Evolutionary conservation across 768 basidiomycete species (phyloP), one percentile per base, ranked within the genome.

Genomic region (Xanthoconium purpureum): DNA sequence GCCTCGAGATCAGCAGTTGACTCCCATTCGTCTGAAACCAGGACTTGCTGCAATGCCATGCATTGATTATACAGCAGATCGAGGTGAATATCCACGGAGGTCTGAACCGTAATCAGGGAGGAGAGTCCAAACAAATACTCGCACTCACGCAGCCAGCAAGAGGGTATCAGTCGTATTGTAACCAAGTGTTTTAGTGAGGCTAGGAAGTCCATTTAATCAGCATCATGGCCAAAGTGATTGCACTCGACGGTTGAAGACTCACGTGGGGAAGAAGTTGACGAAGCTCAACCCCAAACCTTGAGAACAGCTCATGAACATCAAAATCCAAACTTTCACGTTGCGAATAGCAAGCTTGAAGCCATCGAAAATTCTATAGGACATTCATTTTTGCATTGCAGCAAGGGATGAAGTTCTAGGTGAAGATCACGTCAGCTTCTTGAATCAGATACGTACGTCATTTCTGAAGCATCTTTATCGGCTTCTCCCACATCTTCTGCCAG

Each of bases 51-150:
- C 81, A 80, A 62, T 85, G 74, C 79, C 80, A 80, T 1, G 83
- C 84, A 61, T 77, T 83, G 20, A 79, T 51, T 40, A 76, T 74
- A 54, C 80, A 81, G 1, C 79, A 66, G 37, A 82, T 68, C 1
- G 80, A 75, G 3, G 82, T 74, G 17, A 84, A 62, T 28, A 85
- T 71, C 85, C 85, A 86, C 6, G 84, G 85, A 3, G 85, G 85
- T 5, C 84, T 86, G 58, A 13, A 47, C n/a, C 11, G 3, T 9
- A 5, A 18, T 37, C 2, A 12, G 33, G 6, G n/a, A 11, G 18
- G 12, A 5, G 33, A 48, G 18, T 18, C 15, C 5, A 10, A 40
- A 28, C 9, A 7, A 28, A 47, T 24, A 15, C 10, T 3, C 32
- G 2, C 44, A 65, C 81, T 63, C 63, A 86, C 84, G 85, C 84